Conservation (phyloP, 441 rosid species). For the Populus tomentosa region DNA sequence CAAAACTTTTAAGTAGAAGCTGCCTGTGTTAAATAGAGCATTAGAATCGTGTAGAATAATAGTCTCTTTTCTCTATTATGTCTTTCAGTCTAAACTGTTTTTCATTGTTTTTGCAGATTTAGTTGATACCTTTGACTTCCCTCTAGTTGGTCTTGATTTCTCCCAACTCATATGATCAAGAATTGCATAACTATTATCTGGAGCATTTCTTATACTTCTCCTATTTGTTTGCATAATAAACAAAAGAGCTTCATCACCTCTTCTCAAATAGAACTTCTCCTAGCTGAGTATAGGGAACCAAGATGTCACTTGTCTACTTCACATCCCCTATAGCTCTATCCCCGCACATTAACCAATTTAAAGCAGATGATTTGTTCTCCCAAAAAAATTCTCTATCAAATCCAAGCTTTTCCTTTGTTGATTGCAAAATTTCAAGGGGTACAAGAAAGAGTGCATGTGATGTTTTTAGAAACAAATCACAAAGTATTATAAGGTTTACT, state of each 20-base stretch:
- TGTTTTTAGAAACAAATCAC: constrained; percentile 14
- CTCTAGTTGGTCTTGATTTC: neutral
- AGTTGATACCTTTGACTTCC: neutral
- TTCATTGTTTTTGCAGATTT: neutral
- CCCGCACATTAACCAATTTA: constrained; percentile 15
- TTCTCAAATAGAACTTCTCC: neutral
- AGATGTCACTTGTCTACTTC: constrained; percentile 45
- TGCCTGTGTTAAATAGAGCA: neutral
- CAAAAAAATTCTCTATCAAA: constrained; percentile 16
- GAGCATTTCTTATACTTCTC: neutral
- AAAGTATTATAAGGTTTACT: constrained; percentile 14
- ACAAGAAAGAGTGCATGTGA: neutral
- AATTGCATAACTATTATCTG: neutral
- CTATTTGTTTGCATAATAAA: neutral
- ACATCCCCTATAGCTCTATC: constrained; percentile 26
- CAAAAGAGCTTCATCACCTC: neutral
- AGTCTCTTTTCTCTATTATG: neutral
- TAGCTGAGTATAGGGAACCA: constrained; percentile 4
- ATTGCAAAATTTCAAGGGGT: constrained; percentile 10
- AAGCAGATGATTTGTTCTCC: constrained; percentile 2
- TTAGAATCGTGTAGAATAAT: neutral
- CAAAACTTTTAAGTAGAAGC: neutral
- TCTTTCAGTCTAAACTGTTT: neutral
- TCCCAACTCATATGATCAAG: neutral
- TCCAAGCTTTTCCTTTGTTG: constrained; percentile 8